phyloP scores from a whole-genome alignment of 257 asterid genomes.

The Lithospermum erythrorhizon region DNA sequence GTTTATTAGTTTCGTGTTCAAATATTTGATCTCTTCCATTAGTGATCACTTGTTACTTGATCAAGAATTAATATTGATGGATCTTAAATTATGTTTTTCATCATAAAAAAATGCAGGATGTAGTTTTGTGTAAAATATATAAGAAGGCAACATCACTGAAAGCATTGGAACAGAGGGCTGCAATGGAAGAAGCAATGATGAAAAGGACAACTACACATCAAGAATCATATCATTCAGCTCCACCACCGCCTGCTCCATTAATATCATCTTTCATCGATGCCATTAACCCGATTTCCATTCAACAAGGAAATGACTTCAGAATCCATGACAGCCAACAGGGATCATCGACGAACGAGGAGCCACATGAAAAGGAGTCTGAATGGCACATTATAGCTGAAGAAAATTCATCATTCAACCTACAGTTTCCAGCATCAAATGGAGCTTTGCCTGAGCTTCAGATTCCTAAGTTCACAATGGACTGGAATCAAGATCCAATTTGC shows the following conservation, averaged over 20 bases:
- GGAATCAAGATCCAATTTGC: slow-evolving; percentile 56
- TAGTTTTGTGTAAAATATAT: slow-evolving; percentile 54
- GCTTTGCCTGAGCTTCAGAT: slow-evolving; percentile 35
- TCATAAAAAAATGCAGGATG: slow-evolving; percentile 19
- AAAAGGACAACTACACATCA: background rate
- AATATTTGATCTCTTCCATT: too few relatives aligned
- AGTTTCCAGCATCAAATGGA: slow-evolving; percentile 17
- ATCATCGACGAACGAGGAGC: slow-evolving; percentile 9
- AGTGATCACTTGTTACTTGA: too few relatives aligned
- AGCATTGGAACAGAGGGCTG: slow-evolving; percentile 57
- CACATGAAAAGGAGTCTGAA: background rate
- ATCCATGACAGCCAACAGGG: background rate
- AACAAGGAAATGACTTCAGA: background rate
- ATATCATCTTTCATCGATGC: slow-evolving; percentile 1
- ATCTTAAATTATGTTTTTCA: too few relatives aligned
- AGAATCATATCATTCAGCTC: background rate
- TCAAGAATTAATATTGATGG: too few relatives aligned
- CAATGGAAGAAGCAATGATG: slow-evolving; percentile 29
- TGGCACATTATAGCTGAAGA: slow-evolving; percentile 5
- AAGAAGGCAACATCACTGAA: slow-evolving; percentile 62
- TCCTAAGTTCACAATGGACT: slow-evolving; percentile 35
- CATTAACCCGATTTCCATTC: slow-evolving; percentile 8
- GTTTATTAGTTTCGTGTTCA: too few relatives aligned
- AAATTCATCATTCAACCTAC: slow-evolving; percentile 8
- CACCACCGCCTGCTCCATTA: background rate